phyloP scores from a whole-genome alignment of 2,329 filamentous ascomycete species.

The Penicillium sp. region DNA sequence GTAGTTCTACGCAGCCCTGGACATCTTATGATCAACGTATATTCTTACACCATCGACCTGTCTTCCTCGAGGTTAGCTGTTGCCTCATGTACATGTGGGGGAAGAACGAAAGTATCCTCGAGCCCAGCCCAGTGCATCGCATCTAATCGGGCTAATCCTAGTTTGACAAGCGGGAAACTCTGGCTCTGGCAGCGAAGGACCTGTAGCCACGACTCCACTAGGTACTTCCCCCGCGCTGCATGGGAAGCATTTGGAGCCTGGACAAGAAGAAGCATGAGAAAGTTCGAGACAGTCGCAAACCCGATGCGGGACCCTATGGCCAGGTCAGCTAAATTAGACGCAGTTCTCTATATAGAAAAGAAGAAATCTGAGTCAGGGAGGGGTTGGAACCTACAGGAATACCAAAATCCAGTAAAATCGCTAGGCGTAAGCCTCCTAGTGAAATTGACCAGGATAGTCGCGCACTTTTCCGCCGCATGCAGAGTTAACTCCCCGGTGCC shows the following conservation, averaged over 20 bases:
- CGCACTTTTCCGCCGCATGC: constrained; percentile 37
- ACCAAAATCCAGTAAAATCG: constrained; percentile 38
- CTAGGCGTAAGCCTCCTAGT: constrained; percentile 30
- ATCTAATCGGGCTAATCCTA: constrained; percentile 36
- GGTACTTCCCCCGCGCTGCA: constrained; percentile 29
- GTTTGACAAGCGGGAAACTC: constrained; percentile 35
- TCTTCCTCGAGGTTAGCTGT: constrained; percentile 2
- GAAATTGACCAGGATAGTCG: constrained; percentile 35
- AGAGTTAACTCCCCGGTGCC: constrained; percentile 33
- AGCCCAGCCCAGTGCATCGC: constrained; percentile 35
- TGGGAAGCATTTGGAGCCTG: constrained; percentile 35
- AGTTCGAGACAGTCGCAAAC: constrained; percentile 41
- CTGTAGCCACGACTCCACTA: constrained; percentile 36
- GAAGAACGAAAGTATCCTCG: constrained; percentile 29
- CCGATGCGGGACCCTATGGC: constrained; percentile 41
- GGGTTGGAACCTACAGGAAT: constrained; percentile 32
- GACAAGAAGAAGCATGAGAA: constrained; percentile 36
- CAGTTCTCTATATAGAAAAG: no score
- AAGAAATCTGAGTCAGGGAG: no score
- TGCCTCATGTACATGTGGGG: constrained; percentile 29
- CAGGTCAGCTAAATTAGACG: no score
- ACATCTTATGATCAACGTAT: neutral
- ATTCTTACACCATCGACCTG: neutral
- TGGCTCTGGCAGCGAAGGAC: constrained; percentile 34
- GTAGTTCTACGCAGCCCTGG: neutral